Evolutionary conservation across 352 stramenopile species (phyloP).

Genomic region (Aphanomyces euteiches): DNA sequence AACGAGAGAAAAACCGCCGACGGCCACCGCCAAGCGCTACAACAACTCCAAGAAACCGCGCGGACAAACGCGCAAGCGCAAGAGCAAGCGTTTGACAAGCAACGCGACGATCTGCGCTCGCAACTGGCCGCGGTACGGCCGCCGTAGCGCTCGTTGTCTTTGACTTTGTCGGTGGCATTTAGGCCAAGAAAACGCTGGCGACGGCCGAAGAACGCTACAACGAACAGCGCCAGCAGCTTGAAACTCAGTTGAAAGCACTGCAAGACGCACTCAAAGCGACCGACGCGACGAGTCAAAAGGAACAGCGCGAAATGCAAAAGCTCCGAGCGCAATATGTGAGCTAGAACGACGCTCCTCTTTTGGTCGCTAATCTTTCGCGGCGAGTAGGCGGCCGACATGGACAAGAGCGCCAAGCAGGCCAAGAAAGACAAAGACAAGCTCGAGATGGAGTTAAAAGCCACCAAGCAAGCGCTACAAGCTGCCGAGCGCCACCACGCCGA

Average conservation of each 20-base stretch:
- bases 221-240: neutral
- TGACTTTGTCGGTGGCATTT: no score
- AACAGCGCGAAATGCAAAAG: conserved; percentile 37
- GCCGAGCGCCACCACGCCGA: conserved; percentile 30
- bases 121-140: neutral
- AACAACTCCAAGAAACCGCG: neutral
- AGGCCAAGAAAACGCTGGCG: neutral
- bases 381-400: neutral
- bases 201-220: neutral
- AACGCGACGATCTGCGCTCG: neutral
- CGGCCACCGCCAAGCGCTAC: conserved; percentile 29
- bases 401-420: neutral
- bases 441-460: conserved; percentile 13
- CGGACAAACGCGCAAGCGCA: neutral
- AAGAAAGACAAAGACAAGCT: conserved; percentile 11
- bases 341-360: neutral
- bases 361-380: neutral
- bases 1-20: neutral
- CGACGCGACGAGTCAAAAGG: conserved; percentile 27
- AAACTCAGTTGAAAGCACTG: conserved; percentile 30
- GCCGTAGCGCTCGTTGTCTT: no score
- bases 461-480: conserved; percentile 31
- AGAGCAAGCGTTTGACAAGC: neutral
- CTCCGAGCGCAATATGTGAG: conserved; percentile 31
- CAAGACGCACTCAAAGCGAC: conserved; percentile 31